phyloP scores from a whole-genome alignment of 768 basidiomycete species.

The Trametes villosa region DNA sequence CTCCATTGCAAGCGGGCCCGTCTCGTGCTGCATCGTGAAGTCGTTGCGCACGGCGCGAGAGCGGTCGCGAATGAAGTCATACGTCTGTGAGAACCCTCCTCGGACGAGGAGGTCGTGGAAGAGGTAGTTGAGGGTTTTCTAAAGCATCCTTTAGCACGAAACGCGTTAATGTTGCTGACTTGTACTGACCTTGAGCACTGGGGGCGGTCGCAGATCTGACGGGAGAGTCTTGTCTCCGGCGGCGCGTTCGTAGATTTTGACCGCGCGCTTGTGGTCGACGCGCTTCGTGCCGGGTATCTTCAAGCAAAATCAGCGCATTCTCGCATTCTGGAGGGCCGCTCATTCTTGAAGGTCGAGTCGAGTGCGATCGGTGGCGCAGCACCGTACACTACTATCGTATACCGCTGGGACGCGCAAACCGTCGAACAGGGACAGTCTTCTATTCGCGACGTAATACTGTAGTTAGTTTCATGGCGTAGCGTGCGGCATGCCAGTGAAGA shows the following conservation, averaged over 20 bases:
- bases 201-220: slow-evolving; percentile 89
- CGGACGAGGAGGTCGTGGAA: slow-evolving; percentile 79
- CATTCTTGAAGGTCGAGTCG: slow-evolving; percentile 13
- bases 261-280: slow-evolving; percentile 84
- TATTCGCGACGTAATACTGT: too few species aligned
- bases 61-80: slow-evolving; percentile 90
- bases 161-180: neutral
- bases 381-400: neutral
- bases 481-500: neutral
- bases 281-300: slow-evolving; percentile 83
- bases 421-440: too few species aligned
- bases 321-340: neutral
- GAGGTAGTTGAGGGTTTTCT: slow-evolving; percentile 92
- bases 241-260: slow-evolving; percentile 94
- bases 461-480: too few species aligned
- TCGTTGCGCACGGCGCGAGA: slow-evolving; percentile 90
- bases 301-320: slow-evolving; percentile 39
- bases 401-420: neutral
- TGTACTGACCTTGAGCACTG: slow-evolving; percentile 68
- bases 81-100: slow-evolving; percentile 70
- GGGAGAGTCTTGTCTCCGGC: slow-evolving; percentile 92
- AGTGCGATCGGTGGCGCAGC: neutral
- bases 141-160: neutral
- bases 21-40: slow-evolving; percentile 90
- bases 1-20: slow-evolving; percentile 77